These are phyloP conservation scores for Fusarium nodosum DNA, from an alignment of 2,329 filamentous ascomycete species.

Conservation along the genomic window DNA sequence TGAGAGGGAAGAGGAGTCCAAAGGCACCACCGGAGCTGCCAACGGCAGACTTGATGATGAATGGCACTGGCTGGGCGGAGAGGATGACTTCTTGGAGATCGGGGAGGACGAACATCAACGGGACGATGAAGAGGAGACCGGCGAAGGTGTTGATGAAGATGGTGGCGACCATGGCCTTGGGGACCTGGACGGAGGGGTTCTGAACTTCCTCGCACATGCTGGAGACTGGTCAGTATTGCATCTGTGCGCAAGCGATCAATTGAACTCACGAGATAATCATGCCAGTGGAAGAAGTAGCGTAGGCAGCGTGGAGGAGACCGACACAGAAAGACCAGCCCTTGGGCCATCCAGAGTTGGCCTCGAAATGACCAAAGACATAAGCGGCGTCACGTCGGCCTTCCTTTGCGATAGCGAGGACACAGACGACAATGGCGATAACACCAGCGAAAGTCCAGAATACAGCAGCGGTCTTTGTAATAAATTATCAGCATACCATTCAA, in stretches of 20 bases:
- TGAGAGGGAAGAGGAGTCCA: conserved; percentile 72
- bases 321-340: conserved; percentile 81
- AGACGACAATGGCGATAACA: conserved; percentile 74
- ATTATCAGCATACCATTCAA: conserved; percentile 19
- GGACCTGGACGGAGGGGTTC: conserved; percentile 75
- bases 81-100: conserved; percentile 68
- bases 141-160: conserved; percentile 75
- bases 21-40: conserved; percentile 73
- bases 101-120: conserved; percentile 77
- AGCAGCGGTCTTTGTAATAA: conserved; percentile 71
- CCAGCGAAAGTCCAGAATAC: conserved; percentile 82
- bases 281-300: conserved; percentile 81
- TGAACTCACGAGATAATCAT: conserved; percentile 80
- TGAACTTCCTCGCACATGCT: conserved; percentile 82
- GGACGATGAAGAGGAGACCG: conserved; percentile 77
- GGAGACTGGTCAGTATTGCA: conserved; percentile 14
- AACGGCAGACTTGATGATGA: conserved; percentile 73
- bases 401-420: conserved; percentile 75
- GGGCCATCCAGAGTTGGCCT: conserved; percentile 76
- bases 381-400: conserved; percentile 72
- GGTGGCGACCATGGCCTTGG: conserved; percentile 78
- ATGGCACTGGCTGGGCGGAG: conserved; percentile 73
- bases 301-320: conserved; percentile 78
- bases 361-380: conserved; percentile 78
- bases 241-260: background rate